phyloP scores from a whole-genome alignment of 768 basidiomycete genomes.

The Pleurotus djamor region DNA sequence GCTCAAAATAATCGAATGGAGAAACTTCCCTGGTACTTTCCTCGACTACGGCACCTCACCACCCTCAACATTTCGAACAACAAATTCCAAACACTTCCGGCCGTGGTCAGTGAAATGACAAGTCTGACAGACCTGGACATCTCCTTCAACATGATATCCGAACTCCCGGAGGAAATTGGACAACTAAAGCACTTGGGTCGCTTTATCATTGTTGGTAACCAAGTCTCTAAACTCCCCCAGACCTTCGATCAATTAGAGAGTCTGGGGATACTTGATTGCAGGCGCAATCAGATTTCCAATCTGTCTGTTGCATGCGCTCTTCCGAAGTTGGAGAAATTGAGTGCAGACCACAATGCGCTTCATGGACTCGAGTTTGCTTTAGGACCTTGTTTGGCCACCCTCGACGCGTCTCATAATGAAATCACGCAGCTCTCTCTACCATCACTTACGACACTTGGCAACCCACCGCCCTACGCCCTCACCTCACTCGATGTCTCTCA shows the following conservation, averaged over 20 bases:
- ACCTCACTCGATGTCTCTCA: constrained; percentile 84
- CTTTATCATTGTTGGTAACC: constrained; percentile 85
- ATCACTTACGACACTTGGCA: constrained; percentile 24
- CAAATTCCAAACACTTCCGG: constrained; percentile 77
- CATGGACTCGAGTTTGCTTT: constrained; percentile 79
- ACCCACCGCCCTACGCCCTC: constrained; percentile 48
- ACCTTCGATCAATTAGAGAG: constrained; percentile 53
- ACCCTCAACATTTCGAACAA: constrained; percentile 96
- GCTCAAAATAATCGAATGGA: constrained; percentile 93
- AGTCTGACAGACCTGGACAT: constrained; percentile 85
- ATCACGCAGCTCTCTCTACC: constrained; percentile 74
- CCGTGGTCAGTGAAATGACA: constrained; percentile 69
- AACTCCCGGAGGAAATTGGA: constrained; percentile 80
- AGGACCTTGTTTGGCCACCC: constrained; percentile 58
- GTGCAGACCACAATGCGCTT: constrained; percentile 81
- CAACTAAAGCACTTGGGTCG: constrained; percentile 64
- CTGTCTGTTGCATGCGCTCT: constrained; percentile 66
- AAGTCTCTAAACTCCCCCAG: constrained; percentile 68
- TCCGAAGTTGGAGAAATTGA: constrained; percentile 63
- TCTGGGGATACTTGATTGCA: constrained; percentile 75
- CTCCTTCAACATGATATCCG: constrained; percentile 88
- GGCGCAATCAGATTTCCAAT: constrained; percentile 82
- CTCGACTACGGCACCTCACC: constrained; percentile 64
- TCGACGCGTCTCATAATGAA: constrained; percentile 87
- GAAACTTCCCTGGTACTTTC: constrained; percentile 83